Percentiles rank a stretch among this genome's conserved stretches.
Conservation (phyloP, 345 rosid species). For the Eucalyptus sp. region DNA sequence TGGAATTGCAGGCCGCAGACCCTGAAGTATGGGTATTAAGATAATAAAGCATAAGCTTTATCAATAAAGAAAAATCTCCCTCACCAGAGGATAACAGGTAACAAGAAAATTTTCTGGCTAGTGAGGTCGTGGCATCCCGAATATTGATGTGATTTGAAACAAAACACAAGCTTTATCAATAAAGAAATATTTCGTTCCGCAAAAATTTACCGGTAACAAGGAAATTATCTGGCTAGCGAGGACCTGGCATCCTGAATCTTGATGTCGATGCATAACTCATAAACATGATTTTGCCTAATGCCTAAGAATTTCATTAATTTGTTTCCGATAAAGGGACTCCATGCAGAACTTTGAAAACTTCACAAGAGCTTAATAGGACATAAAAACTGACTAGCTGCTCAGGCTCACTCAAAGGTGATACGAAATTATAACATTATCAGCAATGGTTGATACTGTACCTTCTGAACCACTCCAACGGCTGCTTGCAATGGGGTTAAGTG, state of each 20-base stretch:
- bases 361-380: neutral
- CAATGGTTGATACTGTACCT: constrained; percentile 27
- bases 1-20: constrained; percentile 74
- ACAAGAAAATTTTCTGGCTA: neutral
- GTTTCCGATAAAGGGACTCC: neutral
- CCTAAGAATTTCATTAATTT: neutral
- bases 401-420: neutral
- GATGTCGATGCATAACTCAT: neutral
- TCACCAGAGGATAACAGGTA: neutral
- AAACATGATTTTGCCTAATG: neutral
- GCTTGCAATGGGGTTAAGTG: constrained; percentile 94
- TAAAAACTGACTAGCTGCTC: neutral
- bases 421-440: neutral
- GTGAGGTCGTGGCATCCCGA: neutral
- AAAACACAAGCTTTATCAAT: neutral
- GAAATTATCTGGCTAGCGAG: neutral
- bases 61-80: neutral
- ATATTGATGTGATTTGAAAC: neutral
- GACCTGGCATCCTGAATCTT: neutral
- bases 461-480: constrained; percentile 95
- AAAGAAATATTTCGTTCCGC: neutral
- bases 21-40: constrained; percentile 16
- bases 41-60: neutral
- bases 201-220: neutral
- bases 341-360: neutral